Evolutionary conservation across 2,329 filamentous ascomycete genomes (phyloP), one percentile per base, ranked within the genome.

Genomic region (Sporothrix brunneoviolacea): DNA sequence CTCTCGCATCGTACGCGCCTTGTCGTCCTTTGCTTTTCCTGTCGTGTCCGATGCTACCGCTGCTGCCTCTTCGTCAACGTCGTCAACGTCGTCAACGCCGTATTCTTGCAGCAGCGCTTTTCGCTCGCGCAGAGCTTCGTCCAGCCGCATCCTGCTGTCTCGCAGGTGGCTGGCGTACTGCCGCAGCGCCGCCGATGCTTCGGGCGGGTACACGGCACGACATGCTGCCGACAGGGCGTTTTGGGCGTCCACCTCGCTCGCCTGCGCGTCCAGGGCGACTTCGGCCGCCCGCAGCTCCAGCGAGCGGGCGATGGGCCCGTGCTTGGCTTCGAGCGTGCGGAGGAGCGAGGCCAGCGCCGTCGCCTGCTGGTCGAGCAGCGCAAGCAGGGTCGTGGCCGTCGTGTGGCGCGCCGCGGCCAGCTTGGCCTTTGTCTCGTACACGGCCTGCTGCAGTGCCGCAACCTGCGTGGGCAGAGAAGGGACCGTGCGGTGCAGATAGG

Each of bases 401-500:
- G 62, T 60, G 7, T 72, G 62, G 10, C 76, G 73, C 4, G 67
- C 59, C 2, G 53, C 52, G 0, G 66, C 61, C 7, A 80, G 66
- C 2, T 60, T 49, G 3, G 57, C 48, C 24, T 66, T 63, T 1
- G 65, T 58, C 3, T 58, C 53, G 3, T 59, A 51, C 4, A 73
- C 59, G 4, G 63, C 54, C 12, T 60, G 30, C n/a, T 58, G 61
- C 1, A 79, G 69, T 3, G 65, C 52, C 4, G 63, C 55, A 16
- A 73, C 62, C 21, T 69, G 64, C 1, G 63, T 55, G 0, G 74
- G 65, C 2, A 84, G 66, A 16, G 69, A 65, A 1, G 77, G 68
- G 44, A 83, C 74, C 21, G 70, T 64, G 18, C 80, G 77, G 65
- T 83, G 80, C n/a, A 82, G 66, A 59, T 71, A 79, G 18, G 76